Evolutionary conservation across 306 rosid genomes (phyloP).

Genomic region (Castanospermum australe): DNA sequence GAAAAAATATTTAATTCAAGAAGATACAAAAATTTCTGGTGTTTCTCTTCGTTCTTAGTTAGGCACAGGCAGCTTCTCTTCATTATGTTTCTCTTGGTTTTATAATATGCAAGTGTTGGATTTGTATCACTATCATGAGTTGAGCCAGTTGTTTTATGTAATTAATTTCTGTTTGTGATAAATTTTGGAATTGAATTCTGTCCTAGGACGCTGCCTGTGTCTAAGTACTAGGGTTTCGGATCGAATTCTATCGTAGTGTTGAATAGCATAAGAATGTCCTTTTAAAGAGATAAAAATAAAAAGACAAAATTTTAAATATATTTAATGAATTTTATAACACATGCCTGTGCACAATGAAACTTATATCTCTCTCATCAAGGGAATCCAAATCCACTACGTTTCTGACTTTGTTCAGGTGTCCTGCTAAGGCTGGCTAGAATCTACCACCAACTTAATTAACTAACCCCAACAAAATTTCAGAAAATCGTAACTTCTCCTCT

Average conservation of each 20-base stretch:
- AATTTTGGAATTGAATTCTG: constrained; percentile 11
- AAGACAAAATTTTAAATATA: no score
- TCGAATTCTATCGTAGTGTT: no score
- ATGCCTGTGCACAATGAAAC: no score
- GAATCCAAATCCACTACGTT: no score
- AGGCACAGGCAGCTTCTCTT: neutral
- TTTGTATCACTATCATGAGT: neutral
- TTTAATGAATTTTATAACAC: no score
- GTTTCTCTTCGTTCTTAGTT: no score
- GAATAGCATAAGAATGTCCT: no score
- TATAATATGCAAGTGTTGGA: neutral
- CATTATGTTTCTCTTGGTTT: no score
- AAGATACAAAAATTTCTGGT: no score
- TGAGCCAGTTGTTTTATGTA: neutral
- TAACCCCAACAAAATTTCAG: neutral
- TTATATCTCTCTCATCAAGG: no score
- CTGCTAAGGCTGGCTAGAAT: neutral
- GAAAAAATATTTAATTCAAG: no score
- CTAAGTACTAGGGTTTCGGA: neutral
- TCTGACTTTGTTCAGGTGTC: neutral
- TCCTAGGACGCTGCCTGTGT: neutral
- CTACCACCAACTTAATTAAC: neutral
- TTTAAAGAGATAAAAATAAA: no score
- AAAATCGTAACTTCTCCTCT: neutral
- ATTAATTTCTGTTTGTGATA: neutral